phyloP scores from a whole-genome alignment of 345 rosid genomes.

The Hypericum androsaemum region DNA sequence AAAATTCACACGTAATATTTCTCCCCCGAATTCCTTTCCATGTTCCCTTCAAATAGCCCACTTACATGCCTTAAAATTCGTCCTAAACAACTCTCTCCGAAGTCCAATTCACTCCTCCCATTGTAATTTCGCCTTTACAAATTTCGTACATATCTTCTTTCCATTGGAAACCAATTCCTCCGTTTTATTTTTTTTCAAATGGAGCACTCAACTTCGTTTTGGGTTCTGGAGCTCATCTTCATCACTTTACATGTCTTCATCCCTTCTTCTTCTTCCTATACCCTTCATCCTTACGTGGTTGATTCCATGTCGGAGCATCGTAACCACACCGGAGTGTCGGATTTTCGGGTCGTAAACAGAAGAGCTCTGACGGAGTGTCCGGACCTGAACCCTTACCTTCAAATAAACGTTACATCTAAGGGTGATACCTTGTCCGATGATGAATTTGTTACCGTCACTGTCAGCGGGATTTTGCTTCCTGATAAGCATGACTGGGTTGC shows the following conservation, averaged over 20 bases:
- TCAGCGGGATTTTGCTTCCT: slow-evolving; percentile 37
- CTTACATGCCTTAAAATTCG: too few species aligned
- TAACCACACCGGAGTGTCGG: slow-evolving; percentile 38
- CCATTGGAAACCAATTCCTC: too few species aligned
- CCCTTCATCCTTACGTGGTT: slow-evolving; percentile 25
- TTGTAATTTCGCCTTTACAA: too few species aligned
- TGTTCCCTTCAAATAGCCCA: too few species aligned
- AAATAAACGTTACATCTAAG: slow-evolving; percentile 15
- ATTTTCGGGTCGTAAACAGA: slow-evolving; percentile 44
- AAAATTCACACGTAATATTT: too few species aligned
- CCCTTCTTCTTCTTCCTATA: not conserved
- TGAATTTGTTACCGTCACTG: slow-evolving; percentile 31
- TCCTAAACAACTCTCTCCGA: too few species aligned
- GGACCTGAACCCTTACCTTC: slow-evolving; percentile 17
- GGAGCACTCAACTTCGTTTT: not conserved
- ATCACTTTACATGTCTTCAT: not conserved
- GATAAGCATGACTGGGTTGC: slow-evolving; percentile 41
- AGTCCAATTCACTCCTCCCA: too few species aligned
- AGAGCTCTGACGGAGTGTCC: slow-evolving; percentile 26
- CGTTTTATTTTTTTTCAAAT: not conserved
- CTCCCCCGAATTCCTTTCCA: too few species aligned
- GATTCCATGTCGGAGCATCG: slow-evolving; percentile 25
- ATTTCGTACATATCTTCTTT: too few species aligned
- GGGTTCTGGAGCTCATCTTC: not conserved
- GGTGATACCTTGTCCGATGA: slow-evolving; percentile 23